These are phyloP conservation scores for Penicillium vulpinum DNA, from an alignment of 2,329 filamentous ascomycete genomes.

Conservation along the genomic window DNA sequence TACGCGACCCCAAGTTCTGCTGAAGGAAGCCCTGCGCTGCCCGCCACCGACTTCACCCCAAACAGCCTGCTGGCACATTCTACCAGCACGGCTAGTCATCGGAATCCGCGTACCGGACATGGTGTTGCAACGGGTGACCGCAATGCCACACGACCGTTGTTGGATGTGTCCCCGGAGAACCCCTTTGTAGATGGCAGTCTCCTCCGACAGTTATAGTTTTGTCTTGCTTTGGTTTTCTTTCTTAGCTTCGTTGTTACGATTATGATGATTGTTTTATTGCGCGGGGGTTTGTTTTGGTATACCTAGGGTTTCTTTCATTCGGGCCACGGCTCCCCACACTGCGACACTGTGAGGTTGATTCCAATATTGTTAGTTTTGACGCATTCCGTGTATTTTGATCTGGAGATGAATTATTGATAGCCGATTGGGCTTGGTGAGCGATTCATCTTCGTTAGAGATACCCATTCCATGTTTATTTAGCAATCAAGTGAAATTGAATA, in stretches of 20 bases:
- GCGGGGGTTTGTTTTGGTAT: background rate
- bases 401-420: background rate
- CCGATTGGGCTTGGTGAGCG: background rate
- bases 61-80: constrained; percentile 41
- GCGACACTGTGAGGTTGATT: background rate
- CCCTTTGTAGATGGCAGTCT: constrained; percentile 50
- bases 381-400: background rate
- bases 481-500: background rate
- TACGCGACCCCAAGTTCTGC: constrained; percentile 12
- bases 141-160: constrained; percentile 42
- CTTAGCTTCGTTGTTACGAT: background rate
- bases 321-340: background rate
- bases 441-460: constrained; percentile 4
- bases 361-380: background rate
- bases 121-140: constrained; percentile 45
- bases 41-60: constrained; percentile 33
- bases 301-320: background rate
- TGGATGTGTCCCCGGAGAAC: constrained; percentile 44
- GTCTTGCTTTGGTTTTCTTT: background rate
- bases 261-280: background rate
- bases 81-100: constrained; percentile 13
- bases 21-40: constrained; percentile 6
- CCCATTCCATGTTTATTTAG: constrained; percentile 2
- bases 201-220: constrained; percentile 33
- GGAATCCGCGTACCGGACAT: constrained; percentile 32